Percentiles rank a stretch among this genome's conserved stretches.
These are phyloP conservation scores for Penicillium taxi DNA, from an alignment of 495 filamentous ascomycete genomes.

Conservation along the genomic window DNA sequence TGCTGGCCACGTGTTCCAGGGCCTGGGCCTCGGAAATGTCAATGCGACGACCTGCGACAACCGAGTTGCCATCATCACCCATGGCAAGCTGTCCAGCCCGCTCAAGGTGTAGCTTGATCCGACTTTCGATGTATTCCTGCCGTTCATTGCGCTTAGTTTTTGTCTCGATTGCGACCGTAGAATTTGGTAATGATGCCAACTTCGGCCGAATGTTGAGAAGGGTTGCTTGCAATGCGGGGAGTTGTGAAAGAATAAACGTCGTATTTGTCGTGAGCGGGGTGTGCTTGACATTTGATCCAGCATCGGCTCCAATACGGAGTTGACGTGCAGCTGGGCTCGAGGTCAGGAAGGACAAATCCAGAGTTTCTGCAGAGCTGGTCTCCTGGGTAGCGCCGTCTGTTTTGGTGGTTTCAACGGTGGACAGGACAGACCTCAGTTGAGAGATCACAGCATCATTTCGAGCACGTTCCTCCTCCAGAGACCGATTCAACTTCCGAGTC, in stretches of 20 bases:
- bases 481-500: slow-evolving; percentile 67
- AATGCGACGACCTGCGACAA: slow-evolving; percentile 36
- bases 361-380: slow-evolving; percentile 11
- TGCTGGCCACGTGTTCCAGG: slow-evolving; percentile 36
- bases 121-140: slow-evolving; percentile 67
- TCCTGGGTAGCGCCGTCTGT: slow-evolving; percentile 13
- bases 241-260: slow-evolving; percentile 70
- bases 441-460: slow-evolving; percentile 66
- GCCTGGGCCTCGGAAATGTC: slow-evolving; percentile 39
- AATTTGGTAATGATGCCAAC: slow-evolving; percentile 43
- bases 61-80: slow-evolving; percentile 29
- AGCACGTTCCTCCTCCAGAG: slow-evolving; percentile 64
- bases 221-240: slow-evolving; percentile 64
- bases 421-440: slow-evolving; percentile 53
- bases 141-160: slow-evolving; percentile 47
- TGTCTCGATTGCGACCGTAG: slow-evolving; percentile 23
- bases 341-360: slow-evolving; percentile 49
- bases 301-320: slow-evolving; percentile 37
- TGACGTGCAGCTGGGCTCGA: slow-evolving; percentile 36
- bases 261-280: slow-evolving; percentile 62
- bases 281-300: slow-evolving; percentile 29
- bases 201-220: slow-evolving; percentile 55
- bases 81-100: slow-evolving; percentile 36
- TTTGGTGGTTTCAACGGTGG: slow-evolving; percentile 23
- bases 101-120: slow-evolving; percentile 44